These are phyloP conservation scores for Cercospora zeae-maydis DNA, from an alignment of 2,329 filamentous ascomycete species.

Conservation along the genomic window DNA sequence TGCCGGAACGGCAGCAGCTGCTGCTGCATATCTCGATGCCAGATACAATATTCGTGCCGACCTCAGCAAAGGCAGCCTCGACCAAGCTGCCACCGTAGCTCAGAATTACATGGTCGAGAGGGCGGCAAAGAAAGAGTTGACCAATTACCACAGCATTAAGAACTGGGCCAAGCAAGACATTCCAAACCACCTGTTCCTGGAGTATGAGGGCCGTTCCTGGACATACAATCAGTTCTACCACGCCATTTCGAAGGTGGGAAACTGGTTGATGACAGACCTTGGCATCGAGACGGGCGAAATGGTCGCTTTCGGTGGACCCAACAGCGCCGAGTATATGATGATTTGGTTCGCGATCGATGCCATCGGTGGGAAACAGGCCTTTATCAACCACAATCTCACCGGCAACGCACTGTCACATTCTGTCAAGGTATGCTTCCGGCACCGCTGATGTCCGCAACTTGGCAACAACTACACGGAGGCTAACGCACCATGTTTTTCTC, in stretches of 20 bases:
- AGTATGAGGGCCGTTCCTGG: slow-evolving; percentile 47
- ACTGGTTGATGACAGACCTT: slow-evolving; percentile 65
- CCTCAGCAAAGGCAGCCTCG: slow-evolving; percentile 36
- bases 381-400: slow-evolving; percentile 37
- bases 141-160: slow-evolving; percentile 30
- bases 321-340: slow-evolving; percentile 36
- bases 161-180: slow-evolving; percentile 25
- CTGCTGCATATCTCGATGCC: slow-evolving; percentile 60
- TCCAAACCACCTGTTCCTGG: slow-evolving; percentile 27
- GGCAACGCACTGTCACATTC: slow-evolving; percentile 36
- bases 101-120: slow-evolving; percentile 26
- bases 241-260: slow-evolving; percentile 64
- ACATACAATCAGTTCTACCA: slow-evolving; percentile 72
- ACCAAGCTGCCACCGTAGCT: slow-evolving; percentile 24
- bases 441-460: not conserved
- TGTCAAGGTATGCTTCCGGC: slow-evolving; percentile 32
- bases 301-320: slow-evolving; percentile 36
- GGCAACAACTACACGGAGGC: no score
- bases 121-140: slow-evolving; percentile 18
- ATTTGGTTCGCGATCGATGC: slow-evolving; percentile 58
- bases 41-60: slow-evolving; percentile 67
- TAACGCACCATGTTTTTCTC: no score
- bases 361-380: slow-evolving; percentile 33
- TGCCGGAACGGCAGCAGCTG: slow-evolving; percentile 30
- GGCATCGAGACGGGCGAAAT: slow-evolving; percentile 34